phyloP scores from a whole-genome alignment of 2,329 filamentous ascomycete genomes.

The Trichoderma gracile region DNA sequence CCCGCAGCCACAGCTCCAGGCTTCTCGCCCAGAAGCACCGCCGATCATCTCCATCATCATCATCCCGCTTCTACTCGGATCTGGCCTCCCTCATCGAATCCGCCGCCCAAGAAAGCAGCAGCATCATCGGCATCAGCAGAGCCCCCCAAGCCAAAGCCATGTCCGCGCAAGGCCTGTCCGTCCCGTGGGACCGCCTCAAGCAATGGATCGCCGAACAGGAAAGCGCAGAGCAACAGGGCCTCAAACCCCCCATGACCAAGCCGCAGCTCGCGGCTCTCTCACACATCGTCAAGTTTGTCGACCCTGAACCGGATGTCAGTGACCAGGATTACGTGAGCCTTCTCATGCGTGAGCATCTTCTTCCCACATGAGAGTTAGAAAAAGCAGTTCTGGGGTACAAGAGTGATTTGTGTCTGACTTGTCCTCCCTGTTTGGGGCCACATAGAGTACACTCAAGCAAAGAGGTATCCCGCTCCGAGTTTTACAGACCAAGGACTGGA shows the following conservation, averaged over 20 bases:
- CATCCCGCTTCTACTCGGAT: not conserved
- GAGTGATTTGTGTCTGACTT: no score
- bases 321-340: slow-evolving; percentile 35
- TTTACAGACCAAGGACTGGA: slow-evolving; percentile 29
- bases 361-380: not conserved
- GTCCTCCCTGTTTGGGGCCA: not conserved
- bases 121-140: not conserved
- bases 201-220: slow-evolving; percentile 47
- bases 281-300: slow-evolving; percentile 39
- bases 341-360: slow-evolving; percentile 32
- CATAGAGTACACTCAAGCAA: slow-evolving; percentile 29
- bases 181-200: slow-evolving; percentile 41
- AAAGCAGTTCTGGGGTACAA: not conserved
- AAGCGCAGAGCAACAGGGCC: slow-evolving; percentile 36
- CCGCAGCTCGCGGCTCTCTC: slow-evolving; percentile 45
- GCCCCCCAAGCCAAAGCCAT: not conserved
- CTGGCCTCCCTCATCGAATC: not conserved
- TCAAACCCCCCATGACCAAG: slow-evolving; percentile 40
- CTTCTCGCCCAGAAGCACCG: not conserved
- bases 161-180: slow-evolving; percentile 3
- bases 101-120: not conserved
- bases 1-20: not conserved
- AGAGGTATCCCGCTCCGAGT: slow-evolving; percentile 5
- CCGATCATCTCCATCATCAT: not conserved
- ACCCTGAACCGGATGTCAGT: slow-evolving; percentile 34